Evolutionary conservation across 495 filamentous ascomycete species (phyloP), one percentile per base, ranked within the genome.

Genomic region (Massariosphaeria phaeospora): DNA sequence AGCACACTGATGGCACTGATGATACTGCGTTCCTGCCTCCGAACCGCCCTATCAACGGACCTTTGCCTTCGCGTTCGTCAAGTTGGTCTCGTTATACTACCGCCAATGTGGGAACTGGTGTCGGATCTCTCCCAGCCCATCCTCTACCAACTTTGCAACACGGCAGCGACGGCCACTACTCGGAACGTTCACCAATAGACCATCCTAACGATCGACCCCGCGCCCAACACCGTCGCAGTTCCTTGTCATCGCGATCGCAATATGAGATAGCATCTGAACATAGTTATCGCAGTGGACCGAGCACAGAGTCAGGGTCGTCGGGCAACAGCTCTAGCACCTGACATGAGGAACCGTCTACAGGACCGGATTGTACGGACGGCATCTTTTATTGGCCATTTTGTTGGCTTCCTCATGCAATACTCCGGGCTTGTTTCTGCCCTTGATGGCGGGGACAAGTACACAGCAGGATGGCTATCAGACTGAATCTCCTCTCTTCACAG

Each of bases 381-480:
- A 35, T 46, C 13, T 38, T 44, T 15, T 57, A 62, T 47, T 45
- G 25, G 20, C 6, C 33, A 12, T 39, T 53, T 26, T 11, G 39
- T 34, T 57, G 48, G 59, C 54, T 62, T 12, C 59, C 59, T 27
- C 40, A 57, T 48, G 52, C 45, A 17, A 43, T 52, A 40, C 25
- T 62, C 23, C 35, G 27, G 47, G 40, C 59, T 21, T 62, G 47
- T 21, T 62, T 62, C 40, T 62, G 59, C 51, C 59, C 52, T 33
- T 53, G 11, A n/a, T 41, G 18, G 23, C n/a, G n/a, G n/a, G n/a
- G n/a, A n/a, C n/a, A n/a, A n/a, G n/a, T n/a, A n/a, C n/a, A n/a
- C n/a, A n/a, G n/a, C n/a, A n/a, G n/a, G n/a, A n/a, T n/a, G n/a
- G n/a, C n/a, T n/a, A n/a, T n/a, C n/a, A n/a, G n/a, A n/a, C n/a